Conservation (phyloP, 345 rosid genomes). For the Hevea brasiliensis region DNA sequence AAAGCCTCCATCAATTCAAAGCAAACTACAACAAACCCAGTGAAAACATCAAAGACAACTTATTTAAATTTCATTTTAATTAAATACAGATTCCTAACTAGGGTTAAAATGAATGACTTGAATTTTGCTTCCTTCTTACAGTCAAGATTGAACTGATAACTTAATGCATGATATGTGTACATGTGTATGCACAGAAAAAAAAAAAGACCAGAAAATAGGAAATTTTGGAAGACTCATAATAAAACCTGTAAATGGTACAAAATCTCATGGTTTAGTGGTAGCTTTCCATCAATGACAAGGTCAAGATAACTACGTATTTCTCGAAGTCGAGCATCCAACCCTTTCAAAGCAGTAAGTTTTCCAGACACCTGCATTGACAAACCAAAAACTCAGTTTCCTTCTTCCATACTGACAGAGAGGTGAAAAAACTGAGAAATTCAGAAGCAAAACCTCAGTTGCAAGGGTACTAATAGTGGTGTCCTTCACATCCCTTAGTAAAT, state of each 20-base stretch:
- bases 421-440: not conserved
- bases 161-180: not conserved
- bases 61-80: not conserved
- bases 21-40: not conserved
- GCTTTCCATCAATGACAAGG: conserved; percentile 70
- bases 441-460: conserved; percentile 69
- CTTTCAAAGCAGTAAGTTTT: conserved; percentile 48
- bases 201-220: not conserved
- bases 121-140: not conserved
- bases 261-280: conserved; percentile 81
- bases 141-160: not conserved
- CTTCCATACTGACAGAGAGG: not conserved
- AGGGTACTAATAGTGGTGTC: conserved; percentile 88
- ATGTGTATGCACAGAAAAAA: no score
- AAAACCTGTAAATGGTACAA: conserved; percentile 82
- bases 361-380: conserved; percentile 55
- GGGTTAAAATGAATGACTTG: not conserved
- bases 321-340: conserved; percentile 50
- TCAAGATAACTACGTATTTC: conserved; percentile 75
- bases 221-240: not conserved
- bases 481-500: conserved; percentile 83
- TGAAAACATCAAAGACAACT: no score
- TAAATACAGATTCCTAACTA: not conserved
- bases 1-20: not conserved
- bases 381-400: not conserved